A percentile compares a stretch with the other conserved stretches of the same genome.
phyloP scores from a whole-genome alignment of 345 rosid genomes.

The Aquilaria yunnanensis region DNA sequence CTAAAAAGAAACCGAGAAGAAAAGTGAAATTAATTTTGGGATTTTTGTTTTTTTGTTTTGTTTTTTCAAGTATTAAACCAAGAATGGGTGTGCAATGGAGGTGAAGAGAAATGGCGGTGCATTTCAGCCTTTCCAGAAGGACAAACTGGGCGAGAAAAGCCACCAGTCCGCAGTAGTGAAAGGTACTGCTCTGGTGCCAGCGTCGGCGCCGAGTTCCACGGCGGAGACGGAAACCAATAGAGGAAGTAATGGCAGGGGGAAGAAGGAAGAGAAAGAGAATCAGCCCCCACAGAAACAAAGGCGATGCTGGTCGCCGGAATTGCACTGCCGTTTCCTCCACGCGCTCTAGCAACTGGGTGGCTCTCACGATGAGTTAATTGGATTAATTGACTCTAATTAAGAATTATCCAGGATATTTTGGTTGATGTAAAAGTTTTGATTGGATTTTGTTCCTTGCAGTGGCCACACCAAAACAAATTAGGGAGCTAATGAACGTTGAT shows the following conservation, averaged over 20 bases:
- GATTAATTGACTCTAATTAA: neutral
- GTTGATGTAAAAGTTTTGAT: neutral
- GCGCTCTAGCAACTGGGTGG: slow-evolving; percentile 97
- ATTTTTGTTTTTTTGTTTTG: neutral
- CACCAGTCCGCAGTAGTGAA: slow-evolving; percentile 15
- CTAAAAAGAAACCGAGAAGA: slow-evolving; percentile 5
- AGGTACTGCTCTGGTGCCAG: slow-evolving; percentile 19
- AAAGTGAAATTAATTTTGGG: neutral
- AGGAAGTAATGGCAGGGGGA: slow-evolving; percentile 17
- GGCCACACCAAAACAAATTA: no score
- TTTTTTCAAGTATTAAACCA: slow-evolving; percentile 33
- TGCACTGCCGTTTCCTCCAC: slow-evolving; percentile 72
- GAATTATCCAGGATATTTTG: neutral
- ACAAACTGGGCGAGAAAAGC: slow-evolving; percentile 27
- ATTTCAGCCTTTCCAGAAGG: slow-evolving; percentile 71
- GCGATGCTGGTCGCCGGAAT: slow-evolving; percentile 94
- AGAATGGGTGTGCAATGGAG: slow-evolving; percentile 50
- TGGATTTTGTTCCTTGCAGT: no score
- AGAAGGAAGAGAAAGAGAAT: slow-evolving; percentile 34
- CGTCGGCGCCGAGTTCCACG: slow-evolving; percentile 44
- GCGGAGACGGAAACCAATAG: slow-evolving; percentile 19
- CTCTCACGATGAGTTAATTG: slow-evolving; percentile 48
- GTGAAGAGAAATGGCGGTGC: slow-evolving; percentile 69
- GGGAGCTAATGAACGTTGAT: no score
- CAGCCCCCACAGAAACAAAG: slow-evolving; percentile 63